Evolutionary conservation across 1,139 yeast genomes (phyloP).

Genomic region (Pichiaceae sp.): DNA sequence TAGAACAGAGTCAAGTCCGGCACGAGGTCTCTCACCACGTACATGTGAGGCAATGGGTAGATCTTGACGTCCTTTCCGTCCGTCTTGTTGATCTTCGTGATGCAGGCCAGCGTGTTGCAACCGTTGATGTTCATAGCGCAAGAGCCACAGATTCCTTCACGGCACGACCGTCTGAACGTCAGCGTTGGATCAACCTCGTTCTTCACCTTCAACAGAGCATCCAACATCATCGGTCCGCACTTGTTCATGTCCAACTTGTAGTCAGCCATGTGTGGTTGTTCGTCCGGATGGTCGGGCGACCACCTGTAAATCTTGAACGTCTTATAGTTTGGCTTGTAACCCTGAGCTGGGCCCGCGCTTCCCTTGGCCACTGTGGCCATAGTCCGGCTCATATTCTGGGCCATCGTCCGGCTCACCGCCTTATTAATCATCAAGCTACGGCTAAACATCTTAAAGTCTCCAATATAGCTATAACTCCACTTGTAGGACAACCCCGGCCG

Average conservation of each 20-base stretch:
- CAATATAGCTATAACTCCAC: no score
- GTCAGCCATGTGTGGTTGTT: slow-evolving; percentile 79
- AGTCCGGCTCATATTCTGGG: background rate
- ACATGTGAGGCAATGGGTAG: slow-evolving; percentile 98
- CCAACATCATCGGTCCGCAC: slow-evolving; percentile 98
- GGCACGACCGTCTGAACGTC: slow-evolving; percentile 96
- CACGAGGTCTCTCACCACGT: slow-evolving; percentile 91
- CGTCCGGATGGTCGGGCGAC: slow-evolving; percentile 96
- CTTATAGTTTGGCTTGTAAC: slow-evolving; percentile 51
- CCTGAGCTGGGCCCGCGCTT: slow-evolving; percentile 7
- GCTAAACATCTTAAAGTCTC: no score
- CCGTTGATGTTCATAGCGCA: slow-evolving; percentile 99
- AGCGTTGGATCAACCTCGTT: slow-evolving; percentile 94
- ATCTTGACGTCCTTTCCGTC: slow-evolving; percentile 69
- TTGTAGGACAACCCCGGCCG: no score
- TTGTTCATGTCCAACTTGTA: slow-evolving; percentile 80
- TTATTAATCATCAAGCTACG: no score
- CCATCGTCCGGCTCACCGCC: background rate
- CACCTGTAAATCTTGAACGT: slow-evolving; percentile 92
- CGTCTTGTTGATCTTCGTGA: slow-evolving; percentile 87
- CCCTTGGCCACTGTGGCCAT: slow-evolving; percentile 1
- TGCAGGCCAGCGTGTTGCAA: slow-evolving; percentile 90
- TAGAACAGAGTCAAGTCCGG: slow-evolving; percentile 97
- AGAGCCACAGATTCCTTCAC: slow-evolving; percentile 99
- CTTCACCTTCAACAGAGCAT: slow-evolving; percentile 88